Base-by-base conservation (phyloP, 129 eudicot species). In the Artemisia argyi region DNA sequence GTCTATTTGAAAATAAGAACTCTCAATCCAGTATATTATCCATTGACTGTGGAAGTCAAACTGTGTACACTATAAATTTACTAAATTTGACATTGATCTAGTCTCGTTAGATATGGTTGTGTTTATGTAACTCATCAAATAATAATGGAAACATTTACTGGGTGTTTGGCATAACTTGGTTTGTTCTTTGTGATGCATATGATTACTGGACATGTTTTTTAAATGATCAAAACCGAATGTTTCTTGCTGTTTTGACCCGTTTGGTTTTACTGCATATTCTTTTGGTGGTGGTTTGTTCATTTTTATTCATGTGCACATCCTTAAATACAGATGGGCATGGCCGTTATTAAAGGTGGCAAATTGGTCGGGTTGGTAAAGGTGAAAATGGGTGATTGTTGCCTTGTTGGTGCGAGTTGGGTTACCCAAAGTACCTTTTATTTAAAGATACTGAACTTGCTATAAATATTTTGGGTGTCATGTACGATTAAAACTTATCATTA, bases 201-300 rank as follows among this genome's bases (percentile, higher is more conserved):
- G 5, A 30, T 11, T 50, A 50, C 49, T 16, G 28, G 30, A 73
- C 30, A 13, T 48, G 16, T 73, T 51, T 7, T 30, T 73, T 12
- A 7, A 30, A 28, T 20, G 68, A 24, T 60, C 16, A 44, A 12
- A 32, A 35, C 55, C 39, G 54, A 7, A 32, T 30, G 22, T 69
- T n/a, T 69, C 51, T 53, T 69, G 52, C 28, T 52, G 11, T 52
- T 53, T 69, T 24, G 49, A 55, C 39, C 14, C 54, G 64, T 55
- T 17, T 16, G 32, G 13, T 69, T 16, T 11, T 11, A 35, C 53
- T 54, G 65, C 39, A 71, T 57, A 39, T 42, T 71, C 30, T 58
- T 72, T 47, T 24, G 47, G 47, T 60, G 68, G 67, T 46, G 1
- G 57, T 19, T 71, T 71, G 76, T 71, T 71, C 57, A 9, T 44